Percentiles rank a stretch among this genome's conserved stretches.
phyloP scores from a whole-genome alignment of 176 grass and related monocot genomes.

The Poa pratensis region DNA sequence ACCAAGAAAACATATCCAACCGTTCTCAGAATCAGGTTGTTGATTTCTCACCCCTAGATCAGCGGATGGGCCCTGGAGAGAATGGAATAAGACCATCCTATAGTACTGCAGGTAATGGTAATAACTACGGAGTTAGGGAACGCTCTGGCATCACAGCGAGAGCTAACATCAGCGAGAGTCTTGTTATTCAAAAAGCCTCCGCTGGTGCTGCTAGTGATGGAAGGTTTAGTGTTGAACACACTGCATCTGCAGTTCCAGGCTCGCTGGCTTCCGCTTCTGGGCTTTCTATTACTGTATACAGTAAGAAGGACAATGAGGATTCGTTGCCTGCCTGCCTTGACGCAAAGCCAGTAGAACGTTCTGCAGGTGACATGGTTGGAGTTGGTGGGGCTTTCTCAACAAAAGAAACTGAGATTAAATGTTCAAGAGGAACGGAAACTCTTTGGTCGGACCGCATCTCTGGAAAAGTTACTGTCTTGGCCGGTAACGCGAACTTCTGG shows the following conservation, averaged over 20 bases:
- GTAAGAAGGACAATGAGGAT: slow-evolving; percentile 64
- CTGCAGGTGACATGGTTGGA: slow-evolving; percentile 71
- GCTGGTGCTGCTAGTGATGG: slow-evolving; percentile 44
- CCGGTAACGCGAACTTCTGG: slow-evolving; percentile 94
- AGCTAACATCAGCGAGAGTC: slow-evolving; percentile 75
- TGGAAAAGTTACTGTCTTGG: slow-evolving; percentile 91
- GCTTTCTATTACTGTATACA: slow-evolving; percentile 62
- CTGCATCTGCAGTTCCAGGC: slow-evolving; percentile 57
- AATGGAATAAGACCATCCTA: slow-evolving; percentile 66
- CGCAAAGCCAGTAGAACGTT: slow-evolving; percentile 75
- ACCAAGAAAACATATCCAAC: slow-evolving; percentile 71
- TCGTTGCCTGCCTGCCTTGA: slow-evolving; percentile 66
- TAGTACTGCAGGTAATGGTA: slow-evolving; percentile 51
- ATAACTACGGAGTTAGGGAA: slow-evolving; percentile 61
- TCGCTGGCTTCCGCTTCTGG: slow-evolving; percentile 37
- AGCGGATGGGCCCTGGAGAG: slow-evolving; percentile 46
- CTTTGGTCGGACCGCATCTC: slow-evolving; percentile 92
- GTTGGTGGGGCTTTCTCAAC: slow-evolving; percentile 55
- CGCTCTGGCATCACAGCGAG: slow-evolving; percentile 79
- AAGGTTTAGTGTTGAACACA: slow-evolving; percentile 63
- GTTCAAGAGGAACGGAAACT: slow-evolving; percentile 67
- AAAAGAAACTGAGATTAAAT: slow-evolving; percentile 84
- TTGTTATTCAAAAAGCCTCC: slow-evolving; percentile 83
- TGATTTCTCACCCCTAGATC: slow-evolving; percentile 73
- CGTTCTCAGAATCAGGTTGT: slow-evolving; percentile 52